Evolutionary conservation across 371 early-diverging fungal species (phyloP).

Genomic region (Saksenaea oblongispora): DNA sequence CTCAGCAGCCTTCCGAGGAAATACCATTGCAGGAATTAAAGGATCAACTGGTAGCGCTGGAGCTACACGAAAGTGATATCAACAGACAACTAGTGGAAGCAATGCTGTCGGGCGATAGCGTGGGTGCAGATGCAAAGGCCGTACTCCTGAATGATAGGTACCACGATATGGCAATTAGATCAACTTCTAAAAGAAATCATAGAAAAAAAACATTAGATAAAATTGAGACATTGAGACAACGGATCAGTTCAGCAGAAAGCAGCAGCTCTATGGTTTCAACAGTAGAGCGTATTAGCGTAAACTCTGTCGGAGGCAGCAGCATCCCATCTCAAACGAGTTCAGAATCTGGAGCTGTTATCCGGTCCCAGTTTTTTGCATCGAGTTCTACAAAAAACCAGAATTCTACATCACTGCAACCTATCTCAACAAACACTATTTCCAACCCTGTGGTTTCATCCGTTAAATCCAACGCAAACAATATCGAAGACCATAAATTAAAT

Average conservation of each 20-base stretch:
- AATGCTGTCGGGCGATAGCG: background rate
- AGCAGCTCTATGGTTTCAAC: background rate
- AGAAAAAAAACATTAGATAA: background rate
- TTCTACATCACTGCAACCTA: background rate
- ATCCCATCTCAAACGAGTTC: background rate
- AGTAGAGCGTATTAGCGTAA: background rate
- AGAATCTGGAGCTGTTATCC: background rate
- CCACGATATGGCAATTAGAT: background rate
- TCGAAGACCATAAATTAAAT: background rate
- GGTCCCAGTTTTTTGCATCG: background rate
- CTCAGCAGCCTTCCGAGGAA: background rate
- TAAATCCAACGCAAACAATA: background rate
- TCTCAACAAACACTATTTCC: background rate
- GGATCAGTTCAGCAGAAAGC: background rate
- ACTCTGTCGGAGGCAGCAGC: background rate
- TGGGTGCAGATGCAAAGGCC: background rate
- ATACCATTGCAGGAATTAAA: background rate
- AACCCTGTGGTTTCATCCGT: background rate
- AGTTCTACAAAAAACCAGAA: background rate
- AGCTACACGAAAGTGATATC: slow-evolving; percentile 3
- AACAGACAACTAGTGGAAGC: slow-evolving; percentile 9
- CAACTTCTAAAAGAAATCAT: background rate
- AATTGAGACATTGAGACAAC: background rate
- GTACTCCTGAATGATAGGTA: background rate
- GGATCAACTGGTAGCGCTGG: background rate